Evolutionary conservation across 768 basidiomycete genomes (phyloP), one percentile per base, ranked within the genome.

Genomic region (Lentinula lateritia): DNA sequence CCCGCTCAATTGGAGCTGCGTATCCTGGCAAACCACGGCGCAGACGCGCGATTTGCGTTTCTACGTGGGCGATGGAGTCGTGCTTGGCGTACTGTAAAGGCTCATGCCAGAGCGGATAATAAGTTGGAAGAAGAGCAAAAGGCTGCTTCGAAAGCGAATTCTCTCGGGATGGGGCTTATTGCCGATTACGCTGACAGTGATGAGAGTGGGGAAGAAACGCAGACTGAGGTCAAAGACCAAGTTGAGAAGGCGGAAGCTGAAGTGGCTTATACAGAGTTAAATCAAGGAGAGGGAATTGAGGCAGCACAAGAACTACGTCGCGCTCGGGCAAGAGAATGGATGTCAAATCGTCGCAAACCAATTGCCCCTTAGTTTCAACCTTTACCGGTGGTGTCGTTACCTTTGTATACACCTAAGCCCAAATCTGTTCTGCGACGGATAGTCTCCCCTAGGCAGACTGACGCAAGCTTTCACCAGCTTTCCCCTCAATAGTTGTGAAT

Each of bases 1-100:
- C 83, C 91, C 15, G 83, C 87, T 0, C 86, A 93, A 64, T 79
- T 96, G 23, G 93, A 95, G 71, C 86, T 94, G 80, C 84, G 93
- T 6, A 94, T 97, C 66, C 76, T 96, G 15, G 88, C 94, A 9
- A 93, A 96, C 66, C 83, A 95, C 67, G 89, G 92, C 0, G 75
- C 78, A 12, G 93, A 96, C 70, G 75, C 77, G 50, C 81, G 90
- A 6, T 95, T 97, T 68, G 84, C 87, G 1, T 95, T 95, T 71
- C 72, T 96, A 50, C 81, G 86, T 38, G 93, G 93, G 2, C 76
- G 90, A 23, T 94, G 90, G 87, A 78, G 79, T 59, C 73, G 73
- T 2, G 76, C 80, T 4, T 96, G 93, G 93, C 73, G 73, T 35
- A 67, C 73, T 1, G 72, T 80, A 28, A 88, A 88, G 66, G 79